phyloP scores from a whole-genome alignment of 116 monocot species.

The Iris pallida region DNA sequence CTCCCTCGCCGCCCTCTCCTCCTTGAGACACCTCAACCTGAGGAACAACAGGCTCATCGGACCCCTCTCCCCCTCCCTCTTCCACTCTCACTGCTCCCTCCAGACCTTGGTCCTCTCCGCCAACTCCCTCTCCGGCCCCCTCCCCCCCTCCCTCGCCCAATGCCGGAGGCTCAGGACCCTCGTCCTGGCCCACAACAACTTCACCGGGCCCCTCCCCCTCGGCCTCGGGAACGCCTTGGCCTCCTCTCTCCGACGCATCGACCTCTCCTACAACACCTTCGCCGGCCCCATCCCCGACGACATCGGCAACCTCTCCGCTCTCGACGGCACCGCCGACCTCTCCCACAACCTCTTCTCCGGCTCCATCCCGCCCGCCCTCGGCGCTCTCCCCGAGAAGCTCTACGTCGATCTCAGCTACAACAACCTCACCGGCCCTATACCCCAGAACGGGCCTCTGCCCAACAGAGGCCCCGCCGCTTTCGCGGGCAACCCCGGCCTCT shows the following conservation, averaged over 20 bases:
- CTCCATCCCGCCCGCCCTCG: conserved; percentile 46
- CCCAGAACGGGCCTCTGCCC: conserved; percentile 50
- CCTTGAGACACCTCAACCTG: conserved; percentile 62
- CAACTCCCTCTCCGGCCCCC: conserved; percentile 34
- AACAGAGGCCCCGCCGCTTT: conserved; percentile 69
- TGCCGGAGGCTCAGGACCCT: conserved; percentile 44
- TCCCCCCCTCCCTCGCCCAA: conserved; percentile 28
- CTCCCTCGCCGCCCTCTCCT: conserved; percentile 39
- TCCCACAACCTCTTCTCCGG: conserved; percentile 70
- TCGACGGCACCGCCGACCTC: conserved; percentile 48
- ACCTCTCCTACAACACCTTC: conserved; percentile 62
- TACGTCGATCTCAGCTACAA: conserved; percentile 71
- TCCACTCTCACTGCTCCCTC: conserved; percentile 46
- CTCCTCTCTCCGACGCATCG: conserved; percentile 34
- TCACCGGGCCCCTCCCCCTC: conserved; percentile 31
- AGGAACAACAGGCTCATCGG: conserved; percentile 54
- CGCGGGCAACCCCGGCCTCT: conserved; percentile 56
- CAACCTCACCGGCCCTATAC: conserved; percentile 56
- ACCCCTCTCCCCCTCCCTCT: conserved; percentile 25
- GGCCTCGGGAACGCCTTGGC: conserved; percentile 38
- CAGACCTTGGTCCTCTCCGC: conserved; percentile 51
- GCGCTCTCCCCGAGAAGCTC: conserved; percentile 62
- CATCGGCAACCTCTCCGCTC: conserved; percentile 44
- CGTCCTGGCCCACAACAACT: conserved; percentile 40
- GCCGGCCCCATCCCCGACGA: conserved; percentile 48